These are phyloP conservation scores for Penicillium antarcticum DNA, from an alignment of 495 filamentous ascomycete genomes.

Conservation along the genomic window DNA sequence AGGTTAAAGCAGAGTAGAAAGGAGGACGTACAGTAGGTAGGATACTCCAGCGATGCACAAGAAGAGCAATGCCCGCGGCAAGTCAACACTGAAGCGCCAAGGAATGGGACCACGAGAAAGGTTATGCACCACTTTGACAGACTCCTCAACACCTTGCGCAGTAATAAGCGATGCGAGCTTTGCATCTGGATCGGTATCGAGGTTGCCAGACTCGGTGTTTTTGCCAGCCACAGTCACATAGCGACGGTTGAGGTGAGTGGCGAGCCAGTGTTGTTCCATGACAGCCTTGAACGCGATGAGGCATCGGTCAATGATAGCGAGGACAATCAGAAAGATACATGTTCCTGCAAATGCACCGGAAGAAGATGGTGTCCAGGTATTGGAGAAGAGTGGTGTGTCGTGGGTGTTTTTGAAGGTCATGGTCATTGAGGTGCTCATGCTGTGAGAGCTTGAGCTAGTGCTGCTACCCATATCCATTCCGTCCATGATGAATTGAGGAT, in stretches of 20 bases:
- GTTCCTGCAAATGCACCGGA: slow-evolving; percentile 74
- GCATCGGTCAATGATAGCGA: slow-evolving; percentile 64
- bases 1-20: neutral
- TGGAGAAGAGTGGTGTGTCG: slow-evolving; percentile 70
- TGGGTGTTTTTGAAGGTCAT: slow-evolving; percentile 62
- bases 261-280: slow-evolving; percentile 57
- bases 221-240: slow-evolving; percentile 73
- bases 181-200: slow-evolving; percentile 52
- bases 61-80: slow-evolving; percentile 66
- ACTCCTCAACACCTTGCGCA: slow-evolving; percentile 70
- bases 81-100: slow-evolving; percentile 77
- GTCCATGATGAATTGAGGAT: slow-evolving; percentile 11
- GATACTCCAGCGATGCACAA: slow-evolving; percentile 69
- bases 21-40: slow-evolving; percentile 89
- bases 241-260: slow-evolving; percentile 63
- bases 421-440: slow-evolving; percentile 24
- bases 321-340: slow-evolving; percentile 79
- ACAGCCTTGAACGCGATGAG: slow-evolving; percentile 63
- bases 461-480: slow-evolving; percentile 14
- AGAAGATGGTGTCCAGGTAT: slow-evolving; percentile 65
- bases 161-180: slow-evolving; percentile 57
- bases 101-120: slow-evolving; percentile 47
- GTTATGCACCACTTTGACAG: slow-evolving; percentile 63
- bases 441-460: neutral
- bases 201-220: slow-evolving; percentile 50